Percentiles rank a stretch among this genome's conserved stretches.
phyloP scores from a whole-genome alignment of 306 rosid species.

The Castanopsis chinensis region DNA sequence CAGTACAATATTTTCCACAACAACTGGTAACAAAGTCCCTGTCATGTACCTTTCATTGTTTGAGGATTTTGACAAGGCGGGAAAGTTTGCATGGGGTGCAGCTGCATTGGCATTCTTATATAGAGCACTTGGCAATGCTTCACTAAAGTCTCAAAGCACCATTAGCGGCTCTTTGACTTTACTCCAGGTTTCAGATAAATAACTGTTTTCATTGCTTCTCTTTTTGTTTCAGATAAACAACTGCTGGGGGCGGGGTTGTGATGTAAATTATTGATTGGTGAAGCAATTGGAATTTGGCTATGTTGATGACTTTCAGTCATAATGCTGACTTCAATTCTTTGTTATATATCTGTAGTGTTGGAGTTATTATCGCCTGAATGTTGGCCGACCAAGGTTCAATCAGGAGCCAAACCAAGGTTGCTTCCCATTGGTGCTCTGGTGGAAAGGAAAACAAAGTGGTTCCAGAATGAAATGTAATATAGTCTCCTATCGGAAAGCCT shows the following conservation, averaged over 20 bases:
- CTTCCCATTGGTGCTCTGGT: constrained; percentile 76
- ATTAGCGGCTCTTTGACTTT: constrained; percentile 85
- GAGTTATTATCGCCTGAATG: constrained; percentile 76
- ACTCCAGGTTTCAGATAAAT: constrained; percentile 51
- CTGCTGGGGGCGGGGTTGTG: not conserved
- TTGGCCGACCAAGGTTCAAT: constrained; percentile 74
- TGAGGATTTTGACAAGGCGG: constrained; percentile 71
- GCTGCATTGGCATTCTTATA: constrained; percentile 90
- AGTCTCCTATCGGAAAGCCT: constrained; percentile 71
- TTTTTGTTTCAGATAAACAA: constrained; percentile 18
- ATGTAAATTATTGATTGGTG: not conserved
- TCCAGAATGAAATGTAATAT: constrained; percentile 65
- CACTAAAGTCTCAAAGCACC: constrained; percentile 83
- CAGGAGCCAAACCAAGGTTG: constrained; percentile 51
- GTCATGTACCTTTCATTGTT: constrained; percentile 78
- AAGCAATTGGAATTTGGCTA: constrained; percentile 5
- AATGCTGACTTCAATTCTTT: not conserved
- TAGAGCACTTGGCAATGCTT: constrained; percentile 85
- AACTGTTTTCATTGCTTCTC: constrained; percentile 1
- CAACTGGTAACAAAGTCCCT: constrained; percentile 91
- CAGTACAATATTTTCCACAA: constrained; percentile 85
- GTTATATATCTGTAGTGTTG: constrained; percentile 50
- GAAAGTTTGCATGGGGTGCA: constrained; percentile 89
- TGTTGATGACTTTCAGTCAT: constrained; percentile 6
- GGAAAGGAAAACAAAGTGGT: constrained; percentile 74